Base-by-base conservation (phyloP, 1,284 basidiomycete species). In the Kwoniella shivajii region DNA sequence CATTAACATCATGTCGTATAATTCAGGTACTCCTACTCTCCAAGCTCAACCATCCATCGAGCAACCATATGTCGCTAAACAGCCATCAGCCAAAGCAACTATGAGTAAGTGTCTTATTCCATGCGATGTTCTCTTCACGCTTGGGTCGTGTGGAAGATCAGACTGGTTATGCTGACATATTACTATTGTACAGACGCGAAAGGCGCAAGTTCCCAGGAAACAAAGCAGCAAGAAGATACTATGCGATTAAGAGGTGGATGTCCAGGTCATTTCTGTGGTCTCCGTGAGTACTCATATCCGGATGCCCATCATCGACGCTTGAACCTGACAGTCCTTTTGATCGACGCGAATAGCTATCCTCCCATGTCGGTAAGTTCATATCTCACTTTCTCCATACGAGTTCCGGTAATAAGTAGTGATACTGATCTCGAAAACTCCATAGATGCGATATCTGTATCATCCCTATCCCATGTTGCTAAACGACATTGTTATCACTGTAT, bases 371-470 rank as follows among this genome's bases (percentile, higher is more conserved):
- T 73, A 51, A 65, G 71, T 62, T 27, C 6, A 36, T n/a, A n/a
- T n/a, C n/a, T n/a, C 29, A 18, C n/a, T 0, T 29, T 43, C 7
- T 10, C 9, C 6, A 24, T 11, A 22, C 22, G 41, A 39, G 18
- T 20, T 10, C n/a, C n/a, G n/a, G n/a, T n/a, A 24, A 24, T 18
- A 18, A 38, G 37, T 10, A 11, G 41, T 5, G 22, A 31, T 30
- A 14, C 10, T 9, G 7, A 9, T 4, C 50, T 51, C 18, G 43
- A 20, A 0, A 34, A 26, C 24, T 26, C 39, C 22, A n/a, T 43
- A 68, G 66, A 46, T 66, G 68, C 56, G 64, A 76, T 58, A 73
- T 73, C 58, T 76, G 74, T 47, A 73, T 74, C 64, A 65, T 76
- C 54, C 74, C 74, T 31, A 69, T 75, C 54, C 73, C 73, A 0